A percentile compares a stretch with the other conserved stretches of the same genome.
phyloP scores from a whole-genome alignment of 148 eudicot species.

The Polygonum aviculare region DNA sequence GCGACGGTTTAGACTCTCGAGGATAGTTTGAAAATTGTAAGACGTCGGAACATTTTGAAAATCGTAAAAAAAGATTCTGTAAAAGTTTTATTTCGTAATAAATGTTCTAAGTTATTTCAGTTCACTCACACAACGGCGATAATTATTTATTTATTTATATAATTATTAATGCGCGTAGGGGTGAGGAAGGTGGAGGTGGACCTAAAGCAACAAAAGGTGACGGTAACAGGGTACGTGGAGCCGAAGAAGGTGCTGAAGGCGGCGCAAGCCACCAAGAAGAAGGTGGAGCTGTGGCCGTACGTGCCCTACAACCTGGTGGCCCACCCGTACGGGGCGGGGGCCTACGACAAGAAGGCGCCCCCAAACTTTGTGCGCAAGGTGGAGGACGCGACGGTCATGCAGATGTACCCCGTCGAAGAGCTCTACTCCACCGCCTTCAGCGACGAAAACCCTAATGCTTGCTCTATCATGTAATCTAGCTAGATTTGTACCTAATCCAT shows the following conservation, averaged over 20 bases:
- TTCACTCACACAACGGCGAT: too few species aligned
- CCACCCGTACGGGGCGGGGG: slow-evolving; percentile 54
- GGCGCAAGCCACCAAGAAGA: slow-evolving; percentile 49
- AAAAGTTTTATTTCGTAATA: too few species aligned
- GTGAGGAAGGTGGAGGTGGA: slow-evolving; percentile 61
- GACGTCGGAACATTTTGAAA: too few species aligned
- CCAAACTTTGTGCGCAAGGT: slow-evolving; percentile 48
- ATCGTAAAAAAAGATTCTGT: too few species aligned
- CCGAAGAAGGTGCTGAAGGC: slow-evolving; percentile 49
- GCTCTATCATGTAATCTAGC: slow-evolving; percentile 43
- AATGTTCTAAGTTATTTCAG: too few species aligned
- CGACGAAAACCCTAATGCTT: slow-evolving; percentile 66
- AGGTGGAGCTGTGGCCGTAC: slow-evolving; percentile 63
- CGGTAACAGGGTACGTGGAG: slow-evolving; percentile 61
- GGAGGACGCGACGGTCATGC: slow-evolving; percentile 27
- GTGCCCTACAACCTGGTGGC: slow-evolving; percentile 57
- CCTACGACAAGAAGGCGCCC: slow-evolving; percentile 82
- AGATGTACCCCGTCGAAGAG: slow-evolving; percentile 47
- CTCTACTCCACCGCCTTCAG: slow-evolving; percentile 61
- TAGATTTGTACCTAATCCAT: neutral
- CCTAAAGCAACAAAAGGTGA: slow-evolving; percentile 63
- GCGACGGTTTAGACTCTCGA: too few species aligned
- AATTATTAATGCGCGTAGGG: slow-evolving; percentile 21
- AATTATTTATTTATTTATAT: too few species aligned
- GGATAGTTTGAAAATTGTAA: too few species aligned